Base-by-base conservation (phyloP, 805 yeast genomes). In the Saccharomycopsis fermentans region DNA sequence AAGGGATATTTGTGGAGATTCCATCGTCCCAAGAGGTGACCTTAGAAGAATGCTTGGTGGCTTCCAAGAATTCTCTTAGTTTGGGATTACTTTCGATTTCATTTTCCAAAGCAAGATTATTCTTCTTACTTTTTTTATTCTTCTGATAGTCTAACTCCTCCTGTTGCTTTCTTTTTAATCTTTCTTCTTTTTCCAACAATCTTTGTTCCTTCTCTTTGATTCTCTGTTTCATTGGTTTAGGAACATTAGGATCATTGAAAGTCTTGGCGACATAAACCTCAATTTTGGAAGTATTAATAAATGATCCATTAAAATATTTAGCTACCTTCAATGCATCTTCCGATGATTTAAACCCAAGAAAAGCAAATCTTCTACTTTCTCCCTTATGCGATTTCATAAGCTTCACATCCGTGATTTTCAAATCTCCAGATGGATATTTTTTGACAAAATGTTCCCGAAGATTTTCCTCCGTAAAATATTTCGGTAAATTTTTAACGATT, bases 361-460 rank as follows among this genome's bases (percentile, higher is more conserved):
- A 94, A 6, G 96, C 98, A 76, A 94, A 94, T 65, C 95, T 77
- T 71, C 99, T 81, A 9, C 96, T 87, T 66, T 85, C 86, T 27
- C 99, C 99, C 64, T 81, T 82, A 64, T 86, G 77, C 63, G 86
- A 88, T 65, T 81, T 85, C 80, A 90, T 80, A 39, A 94, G 76
- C 70, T 87, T 90, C 40, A 89, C 91, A 78, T 94, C 99, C 0
- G 97, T 88, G 32, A 91, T 89, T 55, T 77, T 75, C 14, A 43
- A 43, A 24, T 21, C 26, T 43, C 29, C 50, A 21, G 50, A 43
- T 9, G 63, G 54, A 66, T 62, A 29, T 72, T 55, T 55, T 39
- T 59, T 58, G 6, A 53, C 69, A 65, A 87, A 87, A 64, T 81
- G 85, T 37, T 73, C 74, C 58, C 75, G 71, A 58, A 87, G 71